Evolutionary conservation across 768 basidiomycete genomes (phyloP).

Genomic region (Suillus spraguei): DNA sequence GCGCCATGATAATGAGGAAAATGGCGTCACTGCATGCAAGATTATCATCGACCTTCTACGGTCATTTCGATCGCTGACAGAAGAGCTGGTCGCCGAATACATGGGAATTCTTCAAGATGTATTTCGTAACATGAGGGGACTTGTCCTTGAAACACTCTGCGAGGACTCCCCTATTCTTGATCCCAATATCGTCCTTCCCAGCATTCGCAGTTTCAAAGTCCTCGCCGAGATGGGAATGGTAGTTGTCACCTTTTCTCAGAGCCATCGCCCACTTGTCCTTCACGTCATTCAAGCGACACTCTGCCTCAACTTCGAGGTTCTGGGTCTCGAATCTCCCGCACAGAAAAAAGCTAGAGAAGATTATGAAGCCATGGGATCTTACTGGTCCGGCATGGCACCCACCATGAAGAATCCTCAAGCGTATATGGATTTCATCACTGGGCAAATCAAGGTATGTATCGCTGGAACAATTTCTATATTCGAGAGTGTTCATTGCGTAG

Average conservation of each 20-base stretch:
- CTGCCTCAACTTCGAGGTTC: slow-evolving; percentile 75
- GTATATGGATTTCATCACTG: slow-evolving; percentile 82
- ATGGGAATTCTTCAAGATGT: slow-evolving; percentile 79
- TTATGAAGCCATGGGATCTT: slow-evolving; percentile 77
- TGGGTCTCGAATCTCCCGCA: slow-evolving; percentile 78
- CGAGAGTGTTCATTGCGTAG: slow-evolving; percentile 40
- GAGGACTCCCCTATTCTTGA: slow-evolving; percentile 62
- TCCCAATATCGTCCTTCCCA: slow-evolving; percentile 59
- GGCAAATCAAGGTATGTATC: slow-evolving; percentile 81
- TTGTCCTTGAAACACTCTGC: slow-evolving; percentile 76
- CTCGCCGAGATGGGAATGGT: slow-evolving; percentile 93
- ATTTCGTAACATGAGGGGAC: slow-evolving; percentile 69
- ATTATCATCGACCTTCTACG: slow-evolving; percentile 88
- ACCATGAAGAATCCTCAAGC: slow-evolving; percentile 70
- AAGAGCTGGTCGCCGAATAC: slow-evolving; percentile 78
- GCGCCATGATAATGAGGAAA: slow-evolving; percentile 94
- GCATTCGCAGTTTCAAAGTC: slow-evolving; percentile 89
- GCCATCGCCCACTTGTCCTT: slow-evolving; percentile 65
- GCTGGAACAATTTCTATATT: background rate
- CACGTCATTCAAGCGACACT: slow-evolving; percentile 71
- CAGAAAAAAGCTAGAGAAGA: slow-evolving; percentile 79
- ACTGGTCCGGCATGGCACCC: slow-evolving; percentile 83
- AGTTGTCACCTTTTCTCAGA: slow-evolving; percentile 88
- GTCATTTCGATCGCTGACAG: slow-evolving; percentile 69
- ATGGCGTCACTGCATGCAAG: slow-evolving; percentile 88